phyloP scores from a whole-genome alignment of 2,329 filamentous ascomycete species.

The Conoideocrella luteorostrata region DNA sequence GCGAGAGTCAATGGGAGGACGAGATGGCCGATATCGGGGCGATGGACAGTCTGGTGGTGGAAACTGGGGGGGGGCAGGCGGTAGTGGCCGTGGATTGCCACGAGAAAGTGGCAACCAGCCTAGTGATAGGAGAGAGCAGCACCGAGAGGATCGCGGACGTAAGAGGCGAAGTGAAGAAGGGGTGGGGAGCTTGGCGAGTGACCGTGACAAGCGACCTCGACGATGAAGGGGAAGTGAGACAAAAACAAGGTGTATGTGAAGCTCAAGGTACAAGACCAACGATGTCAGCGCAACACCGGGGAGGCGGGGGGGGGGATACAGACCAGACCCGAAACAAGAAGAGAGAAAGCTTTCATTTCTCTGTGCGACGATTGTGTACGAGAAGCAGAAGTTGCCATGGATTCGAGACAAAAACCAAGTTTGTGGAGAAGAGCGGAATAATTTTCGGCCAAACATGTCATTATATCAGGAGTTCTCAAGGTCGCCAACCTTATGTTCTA shows the following conservation, averaged over 20 bases:
- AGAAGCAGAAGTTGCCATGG: too few species aligned
- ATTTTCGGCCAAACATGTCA: too few species aligned
- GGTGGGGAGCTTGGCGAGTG: conserved; percentile 28
- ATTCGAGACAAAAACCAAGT: too few species aligned
- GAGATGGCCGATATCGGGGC: conserved; percentile 26
- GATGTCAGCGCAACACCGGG: too few species aligned
- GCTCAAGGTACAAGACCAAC: too few species aligned
- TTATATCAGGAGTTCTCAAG: too few species aligned
- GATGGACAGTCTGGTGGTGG: conserved; percentile 17
- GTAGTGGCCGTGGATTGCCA: conserved; percentile 23
- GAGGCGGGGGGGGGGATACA: too few species aligned
- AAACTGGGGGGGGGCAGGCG: conserved; percentile 13
- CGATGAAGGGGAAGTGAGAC: conserved; percentile 27
- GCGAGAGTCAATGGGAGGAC: conserved; percentile 24
- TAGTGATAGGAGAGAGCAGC: conserved; percentile 26
- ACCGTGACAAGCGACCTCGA: conserved; percentile 50
- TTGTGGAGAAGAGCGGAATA: too few species aligned
- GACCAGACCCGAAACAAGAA: too few species aligned
- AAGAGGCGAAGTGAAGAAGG: conserved; percentile 43
- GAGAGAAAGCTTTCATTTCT: too few species aligned
- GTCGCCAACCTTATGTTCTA: too few species aligned
- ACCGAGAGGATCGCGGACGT: conserved; percentile 30
- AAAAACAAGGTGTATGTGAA: not conserved
- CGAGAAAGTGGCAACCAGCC: conserved; percentile 24
- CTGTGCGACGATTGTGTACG: too few species aligned